A percentile compares a stretch with the other conserved stretches of the same genome.
Evolutionary conservation across 345 rosid species (phyloP).

Genomic region (Aethionema arabicum): DNA sequence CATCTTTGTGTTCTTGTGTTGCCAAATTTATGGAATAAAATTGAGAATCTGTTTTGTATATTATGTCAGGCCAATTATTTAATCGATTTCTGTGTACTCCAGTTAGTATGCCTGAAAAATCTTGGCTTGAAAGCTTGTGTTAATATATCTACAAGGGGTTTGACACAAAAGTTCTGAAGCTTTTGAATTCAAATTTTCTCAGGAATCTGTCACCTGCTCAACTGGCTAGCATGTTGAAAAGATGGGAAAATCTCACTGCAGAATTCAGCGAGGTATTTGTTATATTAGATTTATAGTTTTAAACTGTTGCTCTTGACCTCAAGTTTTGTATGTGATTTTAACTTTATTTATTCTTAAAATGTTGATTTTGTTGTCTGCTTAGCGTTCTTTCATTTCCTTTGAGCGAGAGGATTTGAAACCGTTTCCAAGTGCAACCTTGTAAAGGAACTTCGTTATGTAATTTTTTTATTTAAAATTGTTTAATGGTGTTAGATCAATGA

Average conservation of each 20-base stretch:
- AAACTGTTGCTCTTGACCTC: slow-evolving; percentile 6
- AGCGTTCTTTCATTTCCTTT: slow-evolving; percentile 23
- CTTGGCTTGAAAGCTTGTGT: slow-evolving; percentile 18
- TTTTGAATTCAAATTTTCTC: slow-evolving; percentile 38
- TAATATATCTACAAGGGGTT: slow-evolving; percentile 17
- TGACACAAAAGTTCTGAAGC: slow-evolving; percentile 25
- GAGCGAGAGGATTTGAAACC: slow-evolving; percentile 9
- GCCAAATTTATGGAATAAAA: slow-evolving; percentile 9
- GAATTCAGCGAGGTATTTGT: slow-evolving; percentile 57
- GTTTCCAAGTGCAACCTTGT: slow-evolving; percentile 17
- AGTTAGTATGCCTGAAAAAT: slow-evolving; percentile 14
- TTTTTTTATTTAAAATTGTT: slow-evolving; percentile 18
- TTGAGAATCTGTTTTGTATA: slow-evolving; percentile 18
- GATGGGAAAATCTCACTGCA: slow-evolving; percentile 60
- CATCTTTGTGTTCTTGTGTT: slow-evolving; percentile 11
- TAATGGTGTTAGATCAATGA: slow-evolving; percentile 54
- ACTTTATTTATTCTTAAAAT: background rate
- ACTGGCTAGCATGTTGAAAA: slow-evolving; percentile 52
- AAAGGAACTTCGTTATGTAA: slow-evolving; percentile 9
- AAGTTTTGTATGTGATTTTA: background rate
- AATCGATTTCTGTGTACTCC: background rate
- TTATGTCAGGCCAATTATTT: slow-evolving; percentile 7
- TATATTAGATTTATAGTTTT: background rate
- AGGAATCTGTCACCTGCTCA: slow-evolving; percentile 71
- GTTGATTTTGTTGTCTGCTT: background rate